A percentile compares a stretch with the other conserved stretches of the same genome.
Conservation (phyloP, 257 asterid genomes). For the Solanum chmielewskii region DNA sequence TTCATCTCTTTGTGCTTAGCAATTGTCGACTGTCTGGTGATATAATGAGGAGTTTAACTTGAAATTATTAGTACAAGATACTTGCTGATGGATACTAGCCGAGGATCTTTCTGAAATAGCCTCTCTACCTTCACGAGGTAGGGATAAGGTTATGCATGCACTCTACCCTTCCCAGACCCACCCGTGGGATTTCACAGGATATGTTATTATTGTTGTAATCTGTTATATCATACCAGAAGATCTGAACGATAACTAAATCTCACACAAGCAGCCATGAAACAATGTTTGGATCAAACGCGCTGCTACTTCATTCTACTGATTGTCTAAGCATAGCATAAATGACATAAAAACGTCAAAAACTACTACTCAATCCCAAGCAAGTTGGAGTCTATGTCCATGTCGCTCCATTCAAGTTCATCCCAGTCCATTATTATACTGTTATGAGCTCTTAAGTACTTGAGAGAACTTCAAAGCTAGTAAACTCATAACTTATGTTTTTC, state of each 20-base stretch:
- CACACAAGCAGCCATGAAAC: not conserved
- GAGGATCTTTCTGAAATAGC: not conserved
- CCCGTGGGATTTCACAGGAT: not conserved
- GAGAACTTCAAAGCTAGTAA: not conserved
- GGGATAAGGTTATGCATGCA: not conserved
- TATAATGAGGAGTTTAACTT: not conserved
- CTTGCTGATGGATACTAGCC: not conserved
- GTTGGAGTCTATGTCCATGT: not conserved
- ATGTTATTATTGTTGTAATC: not conserved
- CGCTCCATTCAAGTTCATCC: not conserved
- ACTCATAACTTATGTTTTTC: not conserved
- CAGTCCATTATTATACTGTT: not conserved
- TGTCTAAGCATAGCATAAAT: not conserved
- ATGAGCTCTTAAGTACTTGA: not conserved
- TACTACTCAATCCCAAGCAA: not conserved
- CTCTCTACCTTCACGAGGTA: not conserved
- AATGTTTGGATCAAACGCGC: not conserved
- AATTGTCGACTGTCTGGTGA: not conserved
- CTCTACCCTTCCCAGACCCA: not conserved
- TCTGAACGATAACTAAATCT: not conserved
- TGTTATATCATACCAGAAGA: not conserved
- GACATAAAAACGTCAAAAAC: not conserved
- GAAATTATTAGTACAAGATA: not conserved
- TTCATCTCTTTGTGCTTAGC: not conserved
- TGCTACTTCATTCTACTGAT: not conserved